A percentile compares a stretch with the other conserved stretches of the same genome.
Evolutionary conservation across 2,329 filamentous ascomycete genomes (phyloP).

Genomic region (Colletotrichum sansevieriae): DNA sequence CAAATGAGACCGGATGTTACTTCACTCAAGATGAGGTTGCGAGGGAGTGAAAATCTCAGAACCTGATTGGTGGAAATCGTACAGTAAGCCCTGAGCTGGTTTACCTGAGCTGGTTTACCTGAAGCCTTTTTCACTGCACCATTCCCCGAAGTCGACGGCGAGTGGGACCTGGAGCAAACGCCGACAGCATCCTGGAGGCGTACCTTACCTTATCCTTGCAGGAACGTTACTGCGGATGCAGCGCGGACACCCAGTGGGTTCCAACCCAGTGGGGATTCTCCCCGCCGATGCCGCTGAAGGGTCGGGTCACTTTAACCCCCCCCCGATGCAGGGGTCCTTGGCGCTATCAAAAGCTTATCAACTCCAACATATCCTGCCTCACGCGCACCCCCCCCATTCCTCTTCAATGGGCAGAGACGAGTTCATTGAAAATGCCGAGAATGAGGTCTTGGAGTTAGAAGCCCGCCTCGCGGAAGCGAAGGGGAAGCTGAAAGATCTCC

Average conservation of each 20-base stretch:
- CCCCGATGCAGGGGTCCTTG: constrained; percentile 21
- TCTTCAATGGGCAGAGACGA: constrained; percentile 45
- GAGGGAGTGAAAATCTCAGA: not conserved
- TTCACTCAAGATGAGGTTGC: not conserved
- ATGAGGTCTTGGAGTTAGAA: constrained; percentile 73
- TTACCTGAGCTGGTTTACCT: constrained; percentile 1
- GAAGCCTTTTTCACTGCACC: constrained; percentile 26
- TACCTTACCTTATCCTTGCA: constrained; percentile 11
- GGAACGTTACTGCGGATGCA: not conserved
- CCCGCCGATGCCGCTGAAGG: constrained; percentile 29
- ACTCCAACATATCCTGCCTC: constrained; percentile 19
- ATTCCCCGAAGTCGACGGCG: constrained; percentile 34
- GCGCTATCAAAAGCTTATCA: constrained; percentile 31
- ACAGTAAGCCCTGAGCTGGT: not conserved
- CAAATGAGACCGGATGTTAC: not conserved
- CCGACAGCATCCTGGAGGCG: constrained; percentile 12
- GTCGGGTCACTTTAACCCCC: constrained; percentile 9
- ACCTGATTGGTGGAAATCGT: constrained; percentile 35
- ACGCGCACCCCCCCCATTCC: not conserved
- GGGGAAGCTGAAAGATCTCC: constrained; percentile 59
- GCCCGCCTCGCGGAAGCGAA: constrained; percentile 60
- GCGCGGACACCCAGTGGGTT: not conserved
- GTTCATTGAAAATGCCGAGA: constrained; percentile 50
- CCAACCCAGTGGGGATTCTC: constrained; percentile 10
- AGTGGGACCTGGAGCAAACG: constrained; percentile 36